Evolutionary conservation across 1,284 basidiomycete genomes (phyloP).

Genomic region (Inonotus hispidus): DNA sequence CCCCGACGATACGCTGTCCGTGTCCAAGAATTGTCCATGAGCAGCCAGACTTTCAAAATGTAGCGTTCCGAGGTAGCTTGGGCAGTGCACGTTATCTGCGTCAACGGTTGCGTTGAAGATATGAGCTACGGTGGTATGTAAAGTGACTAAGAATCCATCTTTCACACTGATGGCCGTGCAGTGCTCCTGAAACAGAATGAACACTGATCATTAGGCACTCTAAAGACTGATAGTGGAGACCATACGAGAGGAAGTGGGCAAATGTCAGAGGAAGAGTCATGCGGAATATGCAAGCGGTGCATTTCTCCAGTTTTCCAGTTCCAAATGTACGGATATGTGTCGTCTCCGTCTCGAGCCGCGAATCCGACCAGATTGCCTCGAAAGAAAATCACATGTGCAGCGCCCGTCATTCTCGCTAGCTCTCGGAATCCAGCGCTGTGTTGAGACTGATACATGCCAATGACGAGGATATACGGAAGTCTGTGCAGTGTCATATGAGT

Average conservation of each 20-base stretch:
- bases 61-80: not conserved
- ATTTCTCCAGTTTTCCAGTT: not conserved
- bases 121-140: not conserved
- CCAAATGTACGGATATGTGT: slow-evolving; percentile 4
- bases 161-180: not conserved
- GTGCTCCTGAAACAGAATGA: not conserved
- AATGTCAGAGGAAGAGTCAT: not conserved
- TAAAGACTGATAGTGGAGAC: not conserved
- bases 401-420: not conserved
- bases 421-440: not conserved
- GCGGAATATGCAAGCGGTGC: not conserved
- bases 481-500: not conserved
- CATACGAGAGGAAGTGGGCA: not conserved
- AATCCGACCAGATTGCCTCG: slow-evolving; percentile 2
- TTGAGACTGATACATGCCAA: not conserved
- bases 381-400: slow-evolving; percentile 3
- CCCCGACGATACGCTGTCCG: not conserved
- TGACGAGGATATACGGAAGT: not conserved
- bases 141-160: not conserved
- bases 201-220: not conserved
- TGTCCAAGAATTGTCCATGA: not conserved
- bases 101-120: not conserved
- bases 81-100: too few relatives aligned
- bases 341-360: slow-evolving; percentile 2
- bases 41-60: not conserved